phyloP scores from a whole-genome alignment of 306 rosid species.

The Lathyrus tuberosus region DNA sequence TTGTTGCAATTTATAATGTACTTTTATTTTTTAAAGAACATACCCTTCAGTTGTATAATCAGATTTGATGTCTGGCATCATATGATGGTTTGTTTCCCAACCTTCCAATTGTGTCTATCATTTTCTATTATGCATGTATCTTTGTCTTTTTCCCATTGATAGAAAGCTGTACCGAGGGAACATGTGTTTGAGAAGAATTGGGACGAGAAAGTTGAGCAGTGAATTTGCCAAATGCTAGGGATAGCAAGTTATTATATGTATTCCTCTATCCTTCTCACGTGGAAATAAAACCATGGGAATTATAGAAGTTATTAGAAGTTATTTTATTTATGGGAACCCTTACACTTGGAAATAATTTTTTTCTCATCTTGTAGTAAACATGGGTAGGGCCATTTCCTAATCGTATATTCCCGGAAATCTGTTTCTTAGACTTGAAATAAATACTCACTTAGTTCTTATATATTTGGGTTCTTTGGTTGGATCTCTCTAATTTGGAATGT shows the following conservation, averaged over 20 bases:
- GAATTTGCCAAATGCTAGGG: constrained; percentile 6
- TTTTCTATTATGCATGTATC: background rate
- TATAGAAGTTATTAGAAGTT: no score
- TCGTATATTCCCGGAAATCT: no score
- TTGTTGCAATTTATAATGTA: background rate
- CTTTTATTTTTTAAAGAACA: constrained; percentile 21
- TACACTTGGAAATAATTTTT: no score
- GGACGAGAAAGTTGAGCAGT: background rate
- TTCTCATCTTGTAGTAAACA: no score
- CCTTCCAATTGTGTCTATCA: background rate
- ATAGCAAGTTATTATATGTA: background rate
- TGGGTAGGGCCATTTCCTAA: no score
- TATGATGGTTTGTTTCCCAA: constrained; percentile 23
- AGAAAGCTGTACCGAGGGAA: constrained; percentile 10
- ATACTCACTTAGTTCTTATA: background rate
- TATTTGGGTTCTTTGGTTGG: constrained; percentile 1
- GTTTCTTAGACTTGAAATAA: no score
- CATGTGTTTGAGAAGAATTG: constrained; percentile 22
- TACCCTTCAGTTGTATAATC: constrained; percentile 20
- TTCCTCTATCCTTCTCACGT: no score
- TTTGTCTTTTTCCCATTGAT: constrained; percentile 24
- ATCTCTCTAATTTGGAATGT: constrained; percentile 15
- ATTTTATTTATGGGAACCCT: no score
- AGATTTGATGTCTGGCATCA: constrained; percentile 30
- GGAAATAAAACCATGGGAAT: no score